Evolutionary conservation across 345 rosid genomes (phyloP).

Genomic region (Acer yangbiense): DNA sequence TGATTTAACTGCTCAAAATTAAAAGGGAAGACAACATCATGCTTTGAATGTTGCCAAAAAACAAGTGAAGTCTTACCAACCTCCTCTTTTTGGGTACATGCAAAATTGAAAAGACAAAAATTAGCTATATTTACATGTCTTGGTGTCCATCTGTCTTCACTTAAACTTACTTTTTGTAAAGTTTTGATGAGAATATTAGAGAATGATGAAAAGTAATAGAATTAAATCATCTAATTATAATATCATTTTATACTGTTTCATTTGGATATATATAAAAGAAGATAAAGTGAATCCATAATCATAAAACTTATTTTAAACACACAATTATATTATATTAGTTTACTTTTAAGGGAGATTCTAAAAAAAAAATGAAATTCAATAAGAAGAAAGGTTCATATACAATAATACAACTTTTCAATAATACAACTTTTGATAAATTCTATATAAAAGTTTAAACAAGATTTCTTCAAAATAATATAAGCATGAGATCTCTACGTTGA

Average conservation of each 20-base stretch:
- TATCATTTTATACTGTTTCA: neutral
- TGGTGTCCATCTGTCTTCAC: constrained; percentile 6
- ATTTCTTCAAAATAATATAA: too few relatives aligned
- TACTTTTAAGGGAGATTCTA: too few relatives aligned
- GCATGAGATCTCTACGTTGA: too few relatives aligned
- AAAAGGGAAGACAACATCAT: constrained; percentile 5
- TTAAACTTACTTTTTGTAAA: constrained; percentile 8
- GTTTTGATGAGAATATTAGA: neutral
- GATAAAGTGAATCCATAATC: too few relatives aligned
- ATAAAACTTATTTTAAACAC: too few relatives aligned
- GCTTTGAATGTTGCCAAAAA: constrained; percentile 22
- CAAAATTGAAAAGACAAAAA: neutral
- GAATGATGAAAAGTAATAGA: constrained; percentile 17
- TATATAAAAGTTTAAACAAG: too few relatives aligned
- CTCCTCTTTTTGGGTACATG: neutral
- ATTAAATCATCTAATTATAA: constrained; percentile 14
- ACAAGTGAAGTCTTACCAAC: neutral
- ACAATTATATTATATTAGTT: too few relatives aligned
- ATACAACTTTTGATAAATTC: too few relatives aligned
- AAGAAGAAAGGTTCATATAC: too few relatives aligned
- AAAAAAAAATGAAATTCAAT: too few relatives aligned
- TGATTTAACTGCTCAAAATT: neutral
- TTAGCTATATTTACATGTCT: neutral
- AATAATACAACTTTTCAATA: too few relatives aligned
- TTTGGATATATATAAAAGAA: neutral